Evolutionary conservation across 768 basidiomycete species (phyloP).

Genomic region (Pulveroboletus frians): DNA sequence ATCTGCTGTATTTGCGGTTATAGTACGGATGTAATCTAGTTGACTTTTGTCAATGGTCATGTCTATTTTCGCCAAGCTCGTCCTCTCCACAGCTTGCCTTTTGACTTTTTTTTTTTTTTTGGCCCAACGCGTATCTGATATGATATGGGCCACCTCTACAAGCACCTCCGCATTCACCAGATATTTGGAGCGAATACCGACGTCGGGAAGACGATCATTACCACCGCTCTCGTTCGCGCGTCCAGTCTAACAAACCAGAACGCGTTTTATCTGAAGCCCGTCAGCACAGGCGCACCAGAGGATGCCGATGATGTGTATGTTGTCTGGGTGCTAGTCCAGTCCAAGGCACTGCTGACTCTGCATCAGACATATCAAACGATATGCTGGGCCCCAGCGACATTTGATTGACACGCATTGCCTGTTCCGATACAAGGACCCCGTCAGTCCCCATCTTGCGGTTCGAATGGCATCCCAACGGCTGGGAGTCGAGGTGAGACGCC

Average conservation of each 20-base stretch:
- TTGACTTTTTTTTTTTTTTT: background rate
- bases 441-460: constrained; percentile 90
- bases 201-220: constrained; percentile 91
- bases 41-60: background rate
- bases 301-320: constrained; percentile 84
- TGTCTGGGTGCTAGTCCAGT: background rate
- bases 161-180: constrained; percentile 80
- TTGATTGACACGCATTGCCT: constrained; percentile 64
- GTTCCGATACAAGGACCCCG: constrained; percentile 80
- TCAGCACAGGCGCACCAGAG: constrained; percentile 77
- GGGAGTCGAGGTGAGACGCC: constrained; percentile 26
- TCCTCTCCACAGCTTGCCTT: background rate
- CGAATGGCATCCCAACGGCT: constrained; percentile 37
- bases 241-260: constrained; percentile 51
- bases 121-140: constrained; percentile 22
- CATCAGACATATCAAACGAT: constrained; percentile 60
- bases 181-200: constrained; percentile 95
- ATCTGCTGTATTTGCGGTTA: constrained; percentile 9
- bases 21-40: constrained; percentile 18
- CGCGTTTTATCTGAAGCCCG: constrained; percentile 80
- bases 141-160: constrained; percentile 77
- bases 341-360: background rate
- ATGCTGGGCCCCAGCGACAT: constrained; percentile 37
- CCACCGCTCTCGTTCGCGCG: constrained; percentile 76
- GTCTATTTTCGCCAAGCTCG: background rate